phyloP scores from a whole-genome alignment of 306 rosid genomes.

The Trifolium subterraneum region DNA sequence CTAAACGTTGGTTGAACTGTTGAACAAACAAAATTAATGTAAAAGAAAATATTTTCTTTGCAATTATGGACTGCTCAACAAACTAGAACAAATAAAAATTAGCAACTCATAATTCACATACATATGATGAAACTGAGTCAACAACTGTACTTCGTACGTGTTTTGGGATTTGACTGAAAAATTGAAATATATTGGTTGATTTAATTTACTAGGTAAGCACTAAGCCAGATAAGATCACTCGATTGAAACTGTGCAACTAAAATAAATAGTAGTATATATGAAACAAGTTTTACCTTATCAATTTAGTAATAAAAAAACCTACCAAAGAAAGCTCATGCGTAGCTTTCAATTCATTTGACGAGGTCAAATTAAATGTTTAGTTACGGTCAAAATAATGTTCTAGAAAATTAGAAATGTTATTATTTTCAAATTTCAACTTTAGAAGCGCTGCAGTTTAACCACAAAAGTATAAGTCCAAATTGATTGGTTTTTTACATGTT shows the following conservation, averaged over 20 bases:
- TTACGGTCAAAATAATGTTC: slow-evolving; percentile 14
- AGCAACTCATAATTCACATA: not conserved
- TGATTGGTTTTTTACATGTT: too few species aligned
- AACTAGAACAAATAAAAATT: not conserved
- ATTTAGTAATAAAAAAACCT: not conserved
- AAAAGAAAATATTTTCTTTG: not conserved
- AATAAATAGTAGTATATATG: not conserved
- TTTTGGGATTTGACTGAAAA: not conserved
- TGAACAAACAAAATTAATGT: not conserved
- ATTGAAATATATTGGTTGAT: not conserved
- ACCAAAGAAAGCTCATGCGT: not conserved
- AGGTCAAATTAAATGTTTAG: not conserved
- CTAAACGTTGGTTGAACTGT: not conserved
- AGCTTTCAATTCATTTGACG: not conserved
- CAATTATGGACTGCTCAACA: slow-evolving; percentile 1
- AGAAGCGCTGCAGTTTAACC: not conserved
- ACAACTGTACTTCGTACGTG: not conserved
- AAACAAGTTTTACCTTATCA: not conserved
- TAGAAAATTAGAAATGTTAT: slow-evolving; percentile 1
- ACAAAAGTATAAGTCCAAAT: not conserved
- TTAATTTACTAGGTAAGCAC: not conserved
- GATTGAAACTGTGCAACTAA: not conserved
- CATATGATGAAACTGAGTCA: not conserved
- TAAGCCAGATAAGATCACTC: not conserved
- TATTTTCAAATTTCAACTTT: not conserved